Base-by-base conservation (phyloP, 75 land plant genomes). In the Gnetum montanum region DNA sequence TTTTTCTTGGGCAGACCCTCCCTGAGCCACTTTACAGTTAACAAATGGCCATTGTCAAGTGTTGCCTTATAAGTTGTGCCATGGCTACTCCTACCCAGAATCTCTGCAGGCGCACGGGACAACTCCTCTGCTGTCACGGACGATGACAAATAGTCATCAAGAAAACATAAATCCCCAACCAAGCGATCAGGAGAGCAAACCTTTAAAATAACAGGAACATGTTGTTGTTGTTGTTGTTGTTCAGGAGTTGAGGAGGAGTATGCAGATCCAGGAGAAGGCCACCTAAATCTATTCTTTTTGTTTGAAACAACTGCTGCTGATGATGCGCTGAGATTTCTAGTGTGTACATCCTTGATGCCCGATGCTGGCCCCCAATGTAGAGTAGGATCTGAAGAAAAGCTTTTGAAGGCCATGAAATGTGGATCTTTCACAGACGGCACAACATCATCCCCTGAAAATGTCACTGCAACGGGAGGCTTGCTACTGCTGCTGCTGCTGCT, bases 41-140 rank as follows among this genome's bases (percentile, higher is more conserved):
- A 72, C 46, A 86, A 69, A 53, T 90, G 62, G 24, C 99, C 99
- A 68, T 81, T 95, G 18, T 86, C 99, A 22, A 95, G 54, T 31
- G 99, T 86, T 22, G 99, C 99, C 48, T 84, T 78, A 44, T 95
- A 95, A 40, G 97, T 83, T 7, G 99, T 95, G 8, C 99, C 99
- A 70, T 95, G 99, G 68, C 96, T 90, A 61, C 99, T 95, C 43
- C 96, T 68, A 22, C 99, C 99, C 58, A 95, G 49, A 5, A 95
- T 91, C 62, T 95, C 99, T 8, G 99, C 99, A 35, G 99, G 99
- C 10, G 99, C 99, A 53, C 85, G 70, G 23, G 99, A 90, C 25
- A 95, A 49, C 70, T 95, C 92, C 58, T 95, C 99, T 1, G 97
- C 87, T 58, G 92, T 83, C 48, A 95, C 71, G 6, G 55, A 60